phyloP scores from a whole-genome alignment of 768 basidiomycete genomes.

The Rossbeevera mucosa region DNA sequence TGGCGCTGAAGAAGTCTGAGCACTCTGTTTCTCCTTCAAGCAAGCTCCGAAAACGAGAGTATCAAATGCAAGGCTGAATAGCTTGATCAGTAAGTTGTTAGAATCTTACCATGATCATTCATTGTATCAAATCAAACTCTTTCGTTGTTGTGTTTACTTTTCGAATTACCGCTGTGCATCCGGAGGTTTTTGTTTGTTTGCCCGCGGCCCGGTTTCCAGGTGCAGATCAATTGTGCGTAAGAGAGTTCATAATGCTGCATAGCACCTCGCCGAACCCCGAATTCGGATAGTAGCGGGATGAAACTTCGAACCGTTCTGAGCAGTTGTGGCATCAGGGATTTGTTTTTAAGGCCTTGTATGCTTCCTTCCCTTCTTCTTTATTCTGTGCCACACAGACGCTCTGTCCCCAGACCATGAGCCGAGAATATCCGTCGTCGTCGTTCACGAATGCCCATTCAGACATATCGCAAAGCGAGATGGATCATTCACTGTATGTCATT shows the following conservation, averaged over 20 bases:
- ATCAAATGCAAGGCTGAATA: background rate
- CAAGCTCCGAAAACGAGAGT: background rate
- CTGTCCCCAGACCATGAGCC: background rate
- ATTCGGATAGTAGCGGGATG: background rate
- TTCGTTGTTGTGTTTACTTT: background rate
- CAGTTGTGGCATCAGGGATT: background rate
- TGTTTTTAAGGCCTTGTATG: conserved; percentile 5
- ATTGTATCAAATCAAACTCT: background rate
- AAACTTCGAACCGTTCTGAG: background rate
- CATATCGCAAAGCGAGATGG: background rate
- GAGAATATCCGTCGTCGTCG: background rate
- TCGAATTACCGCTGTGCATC: background rate
- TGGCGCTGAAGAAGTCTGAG: background rate
- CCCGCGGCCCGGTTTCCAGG: conserved; percentile 1
- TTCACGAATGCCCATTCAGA: background rate
- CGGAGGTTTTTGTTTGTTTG: background rate
- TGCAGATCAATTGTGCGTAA: background rate
- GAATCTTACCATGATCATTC: background rate
- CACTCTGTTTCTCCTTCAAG: background rate
- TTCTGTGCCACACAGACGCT: background rate
- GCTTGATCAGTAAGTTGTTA: background rate
- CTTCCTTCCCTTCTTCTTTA: background rate
- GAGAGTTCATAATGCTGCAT: background rate
- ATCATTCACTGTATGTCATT: conserved; percentile 14
- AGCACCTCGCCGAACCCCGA: conserved; percentile 5